Percentiles rank a stretch among this genome's conserved stretches.
These are phyloP conservation scores for Penicillium glabrum DNA, from an alignment of 2,329 filamentous ascomycete genomes.

Conservation along the genomic window DNA sequence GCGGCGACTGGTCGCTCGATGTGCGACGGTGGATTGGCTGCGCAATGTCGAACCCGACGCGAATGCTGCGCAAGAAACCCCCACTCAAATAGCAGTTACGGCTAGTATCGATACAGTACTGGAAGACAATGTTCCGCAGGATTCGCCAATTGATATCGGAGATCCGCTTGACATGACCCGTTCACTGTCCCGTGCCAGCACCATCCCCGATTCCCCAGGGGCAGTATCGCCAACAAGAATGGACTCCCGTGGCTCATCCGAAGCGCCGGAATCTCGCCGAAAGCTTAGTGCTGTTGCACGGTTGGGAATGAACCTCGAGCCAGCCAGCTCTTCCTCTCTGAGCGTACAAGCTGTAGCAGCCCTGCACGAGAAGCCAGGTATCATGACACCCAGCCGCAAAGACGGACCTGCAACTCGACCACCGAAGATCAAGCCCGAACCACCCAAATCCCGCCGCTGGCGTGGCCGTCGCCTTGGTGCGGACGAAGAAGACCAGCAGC, in stretches of 20 bases:
- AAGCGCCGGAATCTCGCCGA: conserved; percentile 16
- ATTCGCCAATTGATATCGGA: conserved; percentile 21
- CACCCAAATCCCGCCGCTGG: conserved; percentile 45
- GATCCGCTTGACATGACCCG: conserved; percentile 36
- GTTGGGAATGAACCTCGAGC: conserved; percentile 70
- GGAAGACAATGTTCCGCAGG: conserved; percentile 10
- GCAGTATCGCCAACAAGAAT: conserved; percentile 45
- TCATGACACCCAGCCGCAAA: conserved; percentile 72
- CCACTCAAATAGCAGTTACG: conserved; percentile 5
- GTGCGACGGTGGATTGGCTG: conserved; percentile 49
- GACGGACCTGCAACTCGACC: conserved; percentile 32
- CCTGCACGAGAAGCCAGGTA: conserved; percentile 77
- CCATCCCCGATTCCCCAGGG: conserved; percentile 42
- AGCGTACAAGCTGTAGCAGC: conserved; percentile 77
- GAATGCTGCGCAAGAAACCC: conserved; percentile 15
- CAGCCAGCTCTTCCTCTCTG: conserved; percentile 68
- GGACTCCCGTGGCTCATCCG: conserved; percentile 28
- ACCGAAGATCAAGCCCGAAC: conserved; percentile 39
- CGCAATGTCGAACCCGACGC: conserved; percentile 29
- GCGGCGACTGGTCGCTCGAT: conserved; percentile 47
- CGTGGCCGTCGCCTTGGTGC: conserved; percentile 37
- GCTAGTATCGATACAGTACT: conserved; percentile 22
- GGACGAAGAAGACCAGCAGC: conserved; percentile 29
- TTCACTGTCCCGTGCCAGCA: conserved; percentile 34
- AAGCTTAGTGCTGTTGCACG: conserved; percentile 27